Conservation (phyloP, 2,329 filamentous ascomycete species). For the Boeremia exigua region DNA sequence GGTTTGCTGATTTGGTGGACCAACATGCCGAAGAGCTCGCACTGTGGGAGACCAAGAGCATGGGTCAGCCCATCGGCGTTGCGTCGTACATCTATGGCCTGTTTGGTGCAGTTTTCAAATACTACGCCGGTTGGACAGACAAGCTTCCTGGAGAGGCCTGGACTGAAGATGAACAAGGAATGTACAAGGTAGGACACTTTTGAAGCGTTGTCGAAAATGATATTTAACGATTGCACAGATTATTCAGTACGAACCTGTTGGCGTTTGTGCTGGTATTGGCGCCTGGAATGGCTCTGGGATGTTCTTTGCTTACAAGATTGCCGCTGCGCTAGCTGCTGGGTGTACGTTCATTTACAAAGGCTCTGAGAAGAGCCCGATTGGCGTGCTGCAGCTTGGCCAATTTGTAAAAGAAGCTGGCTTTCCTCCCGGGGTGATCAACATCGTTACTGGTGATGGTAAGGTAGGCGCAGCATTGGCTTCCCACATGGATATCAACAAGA, state of each 20-base stretch:
- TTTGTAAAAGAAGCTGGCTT: constrained; percentile 45
- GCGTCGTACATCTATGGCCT: constrained; percentile 15
- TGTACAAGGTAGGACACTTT: constrained; percentile 5
- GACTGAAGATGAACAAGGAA: constrained; percentile 13
- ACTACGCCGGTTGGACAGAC: constrained; percentile 33
- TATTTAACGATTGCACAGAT: constrained; percentile 5
- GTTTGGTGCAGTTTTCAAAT: constrained; percentile 22
- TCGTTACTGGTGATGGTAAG: constrained; percentile 36
- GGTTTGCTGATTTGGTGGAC: constrained; percentile 34
- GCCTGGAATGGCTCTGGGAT: constrained; percentile 35
- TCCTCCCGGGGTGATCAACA: constrained; percentile 51
- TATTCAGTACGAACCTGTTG: constrained; percentile 33
- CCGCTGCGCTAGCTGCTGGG: constrained; percentile 42
- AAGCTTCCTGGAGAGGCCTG: constrained; percentile 25
- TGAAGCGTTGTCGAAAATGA: neutral
- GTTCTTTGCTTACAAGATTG: constrained; percentile 36
- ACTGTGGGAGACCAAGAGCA: constrained; percentile 22
- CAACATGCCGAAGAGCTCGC: constrained; percentile 22
- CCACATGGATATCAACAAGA: constrained; percentile 52
- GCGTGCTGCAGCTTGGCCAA: constrained; percentile 26
- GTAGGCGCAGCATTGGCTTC: constrained; percentile 46
- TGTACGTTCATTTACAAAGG: constrained; percentile 41
- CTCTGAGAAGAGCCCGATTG: constrained; percentile 38
- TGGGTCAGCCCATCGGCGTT: constrained; percentile 22
- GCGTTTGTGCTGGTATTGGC: constrained; percentile 41